phyloP scores from a whole-genome alignment of 805 yeast genomes.

The Ogataea pilisensis region DNA sequence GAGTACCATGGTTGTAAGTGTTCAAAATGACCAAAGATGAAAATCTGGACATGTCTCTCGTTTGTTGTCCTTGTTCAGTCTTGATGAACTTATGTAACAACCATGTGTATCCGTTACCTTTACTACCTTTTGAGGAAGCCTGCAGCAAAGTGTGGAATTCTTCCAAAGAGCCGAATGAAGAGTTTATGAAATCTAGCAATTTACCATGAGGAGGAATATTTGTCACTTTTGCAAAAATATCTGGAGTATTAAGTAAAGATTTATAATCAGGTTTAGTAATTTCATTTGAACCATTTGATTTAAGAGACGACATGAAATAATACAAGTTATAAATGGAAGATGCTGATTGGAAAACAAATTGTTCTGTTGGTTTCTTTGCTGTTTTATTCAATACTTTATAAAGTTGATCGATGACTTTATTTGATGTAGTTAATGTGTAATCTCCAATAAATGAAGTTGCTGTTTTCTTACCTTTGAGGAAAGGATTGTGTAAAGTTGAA shows the following conservation, averaged over 20 bases:
- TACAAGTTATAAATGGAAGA: constrained; percentile 45
- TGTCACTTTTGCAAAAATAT: constrained; percentile 26
- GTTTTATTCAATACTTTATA: constrained; percentile 37
- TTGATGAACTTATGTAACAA: constrained; percentile 57
- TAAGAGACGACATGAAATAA: constrained; percentile 44
- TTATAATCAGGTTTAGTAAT: constrained; percentile 20
- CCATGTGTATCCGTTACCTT: constrained; percentile 93
- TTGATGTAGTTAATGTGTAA: constrained; percentile 20
- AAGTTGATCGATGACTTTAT: constrained; percentile 27
- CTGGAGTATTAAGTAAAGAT: constrained; percentile 36
- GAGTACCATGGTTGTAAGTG: constrained; percentile 88
- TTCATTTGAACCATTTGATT: constrained; percentile 18
- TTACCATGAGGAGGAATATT: constrained; percentile 19
- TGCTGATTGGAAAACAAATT: constrained; percentile 41
- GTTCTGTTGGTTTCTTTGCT: constrained; percentile 42
- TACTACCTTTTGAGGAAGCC: constrained; percentile 63
- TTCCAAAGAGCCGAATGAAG: constrained; percentile 69
- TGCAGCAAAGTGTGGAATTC: constrained; percentile 72
- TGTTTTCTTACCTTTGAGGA: constrained; percentile 13
- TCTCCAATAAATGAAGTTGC: constrained; percentile 17
- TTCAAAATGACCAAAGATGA: constrained; percentile 64
- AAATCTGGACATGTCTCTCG: constrained; percentile 22
- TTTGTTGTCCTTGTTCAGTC: constrained; percentile 17
- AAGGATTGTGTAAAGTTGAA: constrained; percentile 12
- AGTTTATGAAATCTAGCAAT: constrained; percentile 45